A percentile compares a stretch with the other conserved stretches of the same genome.
Conservation (phyloP, 2,329 filamentous ascomycete genomes). For the Pseudomassariella vexata region DNA sequence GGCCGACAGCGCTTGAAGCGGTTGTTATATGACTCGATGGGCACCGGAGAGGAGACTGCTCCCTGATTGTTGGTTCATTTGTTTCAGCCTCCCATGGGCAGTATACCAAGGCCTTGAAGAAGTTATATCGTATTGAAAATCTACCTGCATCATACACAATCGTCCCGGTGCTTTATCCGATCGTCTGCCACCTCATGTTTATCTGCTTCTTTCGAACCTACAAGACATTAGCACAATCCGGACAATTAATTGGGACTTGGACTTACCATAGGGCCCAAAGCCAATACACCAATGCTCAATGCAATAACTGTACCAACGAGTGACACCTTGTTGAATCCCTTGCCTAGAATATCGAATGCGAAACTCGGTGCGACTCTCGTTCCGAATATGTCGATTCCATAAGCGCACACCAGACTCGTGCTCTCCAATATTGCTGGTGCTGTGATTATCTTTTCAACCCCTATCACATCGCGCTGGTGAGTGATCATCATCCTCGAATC, state of each 20-base stretch:
- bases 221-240: conserved; percentile 8
- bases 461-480: conserved; percentile 76
- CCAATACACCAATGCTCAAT: conserved; percentile 67
- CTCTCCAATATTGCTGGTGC: conserved; percentile 81
- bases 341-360: conserved; percentile 87
- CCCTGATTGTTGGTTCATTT: too few species aligned
- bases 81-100: too few species aligned
- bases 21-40: too few species aligned
- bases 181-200: conserved; percentile 32
- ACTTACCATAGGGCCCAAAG: conserved; percentile 80
- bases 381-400: conserved; percentile 82
- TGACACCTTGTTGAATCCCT: conserved; percentile 87
- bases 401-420: conserved; percentile 84
- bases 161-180: too few species aligned
- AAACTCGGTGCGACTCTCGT: conserved; percentile 82
- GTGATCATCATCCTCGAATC: conserved; percentile 76
- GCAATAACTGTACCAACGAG: conserved; percentile 80
- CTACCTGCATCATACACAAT: too few species aligned
- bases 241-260: neutral
- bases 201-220: conserved; percentile 45
- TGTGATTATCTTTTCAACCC: conserved; percentile 67
- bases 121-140: too few species aligned
- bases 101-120: too few species aligned
- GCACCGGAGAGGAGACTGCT: too few species aligned
- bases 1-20: too few species aligned